These are phyloP conservation scores for Novymonas esmeraldas DNA, from an alignment of 208 protist species.

Conservation along the genomic window DNA sequence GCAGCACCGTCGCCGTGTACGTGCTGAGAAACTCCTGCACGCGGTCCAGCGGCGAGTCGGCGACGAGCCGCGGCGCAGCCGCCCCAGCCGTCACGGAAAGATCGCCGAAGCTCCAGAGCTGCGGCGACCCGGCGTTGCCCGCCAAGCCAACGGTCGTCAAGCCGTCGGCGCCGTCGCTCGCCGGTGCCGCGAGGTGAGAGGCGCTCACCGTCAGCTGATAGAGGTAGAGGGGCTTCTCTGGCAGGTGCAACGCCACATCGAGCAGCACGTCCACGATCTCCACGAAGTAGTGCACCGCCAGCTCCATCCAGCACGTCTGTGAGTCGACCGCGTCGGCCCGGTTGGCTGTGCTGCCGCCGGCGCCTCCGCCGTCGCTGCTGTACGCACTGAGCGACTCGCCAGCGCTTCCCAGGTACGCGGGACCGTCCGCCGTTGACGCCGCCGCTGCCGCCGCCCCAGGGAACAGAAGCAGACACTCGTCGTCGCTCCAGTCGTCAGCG, in stretches of 20 bases:
- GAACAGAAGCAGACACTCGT: conserved; percentile 14
- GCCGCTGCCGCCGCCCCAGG: too few relatives aligned
- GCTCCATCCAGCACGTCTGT: conserved; percentile 44
- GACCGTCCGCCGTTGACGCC: conserved; percentile 12
- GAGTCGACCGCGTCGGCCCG: conserved; percentile 16
- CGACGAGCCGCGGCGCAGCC: not conserved
- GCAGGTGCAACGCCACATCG: conserved; percentile 37
- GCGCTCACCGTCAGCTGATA: conserved; percentile 39
- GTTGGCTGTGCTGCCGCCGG: conserved; percentile 8
- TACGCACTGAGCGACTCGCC: conserved; percentile 5
- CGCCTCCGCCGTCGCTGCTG: conserved; percentile 17
- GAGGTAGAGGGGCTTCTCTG: conserved; percentile 41
- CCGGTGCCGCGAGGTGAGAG: conserved; percentile 2
- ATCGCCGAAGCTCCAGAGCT: conserved; percentile 5
- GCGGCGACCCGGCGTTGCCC: conserved; percentile 15
- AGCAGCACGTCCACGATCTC: conserved; percentile 61
- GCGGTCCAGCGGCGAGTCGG: conserved; percentile 26
- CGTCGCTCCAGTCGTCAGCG: conserved; percentile 19
- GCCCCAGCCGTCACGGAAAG: not conserved
- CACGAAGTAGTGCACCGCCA: conserved; percentile 67
- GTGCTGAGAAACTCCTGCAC: conserved; percentile 45
- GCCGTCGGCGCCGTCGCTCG: conserved; percentile 12
- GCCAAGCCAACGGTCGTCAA: conserved; percentile 11
- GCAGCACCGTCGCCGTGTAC: conserved; percentile 43
- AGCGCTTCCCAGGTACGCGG: conserved; percentile 15